Base-by-base conservation (phyloP, 768 basidiomycete genomes). In the Cystofilobasidium ferigula region DNA sequence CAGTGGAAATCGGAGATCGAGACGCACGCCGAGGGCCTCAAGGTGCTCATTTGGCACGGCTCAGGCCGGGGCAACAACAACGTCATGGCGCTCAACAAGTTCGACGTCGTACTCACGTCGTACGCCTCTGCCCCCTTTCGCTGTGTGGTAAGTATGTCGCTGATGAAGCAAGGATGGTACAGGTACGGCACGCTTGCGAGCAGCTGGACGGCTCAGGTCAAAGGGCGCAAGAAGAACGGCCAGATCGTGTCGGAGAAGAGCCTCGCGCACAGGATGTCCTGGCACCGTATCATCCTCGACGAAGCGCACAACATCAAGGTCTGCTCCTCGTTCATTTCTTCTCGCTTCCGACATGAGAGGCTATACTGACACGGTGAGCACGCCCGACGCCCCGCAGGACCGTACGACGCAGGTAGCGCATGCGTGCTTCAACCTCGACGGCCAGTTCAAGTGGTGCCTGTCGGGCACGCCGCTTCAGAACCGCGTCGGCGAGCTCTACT, bases 401-500 rank as follows among this genome's bases (percentile, higher is more conserved):
- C 84, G 94, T 4, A 78, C 84, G 4, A 92, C 89, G 1, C 97
- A 94, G 73, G 97, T 94, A 0, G 93, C 94, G 1, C 97, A 94
- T 76, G 93, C 92, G n/a, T 83, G 90, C 0, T 99, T 99, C 74
- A 87, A 91, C 63, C 79, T 99, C 14, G 47, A 64, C 57, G 70
- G 83, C 86, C 62, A 82, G 57, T 89, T 83, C 70, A 84, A 84
- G 67, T 99, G 95, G 95, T 99, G 95, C 77, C 79, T 99, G 34
- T 95, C 92, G 7, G 74, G 60, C 34, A 68, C 67, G 34, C 67
- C 67, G 5, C 57, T 68, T 4, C 94, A 99, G 76, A 97, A 97
- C 73, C 86, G 95, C 70, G 95, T 99, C n/a, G 95, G 95, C 69
- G 95, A 99, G 74, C 78, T 99, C 58, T 99, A 99, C 78, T 95